These are phyloP conservation scores for Heritiera littoralis DNA, from an alignment of 345 rosid species.

Conservation along the genomic window DNA sequence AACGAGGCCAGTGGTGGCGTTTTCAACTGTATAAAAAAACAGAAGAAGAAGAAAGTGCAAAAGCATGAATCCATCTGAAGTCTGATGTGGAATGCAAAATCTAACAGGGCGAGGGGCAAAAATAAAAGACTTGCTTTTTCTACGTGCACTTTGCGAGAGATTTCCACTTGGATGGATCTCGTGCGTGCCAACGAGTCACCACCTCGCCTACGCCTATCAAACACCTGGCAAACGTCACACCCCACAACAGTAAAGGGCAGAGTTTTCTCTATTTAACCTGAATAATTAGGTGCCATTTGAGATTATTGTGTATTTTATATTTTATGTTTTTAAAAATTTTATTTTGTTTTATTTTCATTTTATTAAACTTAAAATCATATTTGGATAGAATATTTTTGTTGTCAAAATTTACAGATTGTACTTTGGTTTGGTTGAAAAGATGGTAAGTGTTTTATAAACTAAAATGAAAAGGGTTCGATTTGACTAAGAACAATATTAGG, in stretches of 20 bases:
- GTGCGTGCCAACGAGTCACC: slow-evolving; percentile 28
- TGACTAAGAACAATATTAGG: too few relatives aligned
- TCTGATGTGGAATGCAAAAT: slow-evolving; percentile 34
- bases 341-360: too few relatives aligned
- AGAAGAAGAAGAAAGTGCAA: neutral
- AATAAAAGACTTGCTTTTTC: neutral
- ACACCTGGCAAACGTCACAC: slow-evolving; percentile 32
- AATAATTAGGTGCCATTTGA: too few relatives aligned
- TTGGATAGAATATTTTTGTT: too few relatives aligned
- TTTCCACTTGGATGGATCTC: slow-evolving; percentile 36
- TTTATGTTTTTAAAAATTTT: too few relatives aligned
- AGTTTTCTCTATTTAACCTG: too few relatives aligned
- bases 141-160: slow-evolving; percentile 11
- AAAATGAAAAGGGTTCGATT: too few relatives aligned
- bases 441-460: too few relatives aligned
- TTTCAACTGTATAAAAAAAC: neutral
- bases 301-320: too few relatives aligned
- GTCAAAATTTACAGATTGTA: too few relatives aligned
- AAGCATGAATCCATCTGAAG: slow-evolving; percentile 16
- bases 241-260: slow-evolving; percentile 12
- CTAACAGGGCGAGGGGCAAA: neutral
- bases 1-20: neutral
- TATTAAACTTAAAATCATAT: too few relatives aligned
- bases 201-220: neutral
- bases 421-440: too few relatives aligned